These are phyloP conservation scores for Primulina eburnea DNA, from an alignment of 257 asterid species.

Conservation along the genomic window DNA sequence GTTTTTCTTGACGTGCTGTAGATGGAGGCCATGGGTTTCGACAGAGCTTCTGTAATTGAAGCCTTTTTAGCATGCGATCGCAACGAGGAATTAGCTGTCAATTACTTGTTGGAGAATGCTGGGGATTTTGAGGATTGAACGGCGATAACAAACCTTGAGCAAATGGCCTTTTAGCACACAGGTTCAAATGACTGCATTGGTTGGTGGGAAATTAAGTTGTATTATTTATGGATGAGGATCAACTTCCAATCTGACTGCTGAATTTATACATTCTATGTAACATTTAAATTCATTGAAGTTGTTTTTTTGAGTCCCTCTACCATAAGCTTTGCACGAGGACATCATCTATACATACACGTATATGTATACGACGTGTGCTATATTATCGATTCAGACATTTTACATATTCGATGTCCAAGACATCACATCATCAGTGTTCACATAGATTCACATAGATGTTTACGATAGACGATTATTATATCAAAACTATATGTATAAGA, in stretches of 20 bases:
- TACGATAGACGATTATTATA: no score
- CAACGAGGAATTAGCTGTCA: conserved; percentile 84
- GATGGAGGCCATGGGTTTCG: conserved; percentile 98
- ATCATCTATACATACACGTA: not conserved
- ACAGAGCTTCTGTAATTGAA: conserved; percentile 80
- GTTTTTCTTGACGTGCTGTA: conserved; percentile 19
- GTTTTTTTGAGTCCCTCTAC: not conserved
- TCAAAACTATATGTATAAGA: no score
- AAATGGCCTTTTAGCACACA: conserved; percentile 2
- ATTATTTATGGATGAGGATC: not conserved
- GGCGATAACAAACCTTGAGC: not conserved
- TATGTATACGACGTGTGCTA: no score
- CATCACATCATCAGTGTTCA: no score
- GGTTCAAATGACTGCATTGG: conserved; percentile 12
- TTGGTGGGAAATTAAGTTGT: not conserved
- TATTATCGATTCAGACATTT: no score
- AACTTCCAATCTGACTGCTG: not conserved
- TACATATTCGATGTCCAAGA: no score
- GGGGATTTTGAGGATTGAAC: conserved; percentile 74
- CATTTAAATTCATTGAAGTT: not conserved
- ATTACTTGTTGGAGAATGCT: conserved; percentile 79
- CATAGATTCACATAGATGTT: no score
- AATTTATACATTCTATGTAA: not conserved
- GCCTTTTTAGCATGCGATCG: conserved; percentile 97
- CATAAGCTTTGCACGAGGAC: not conserved